Evolutionary conservation across 768 basidiomycete genomes (phyloP).

Genomic region (Tricholoma sp.): DNA sequence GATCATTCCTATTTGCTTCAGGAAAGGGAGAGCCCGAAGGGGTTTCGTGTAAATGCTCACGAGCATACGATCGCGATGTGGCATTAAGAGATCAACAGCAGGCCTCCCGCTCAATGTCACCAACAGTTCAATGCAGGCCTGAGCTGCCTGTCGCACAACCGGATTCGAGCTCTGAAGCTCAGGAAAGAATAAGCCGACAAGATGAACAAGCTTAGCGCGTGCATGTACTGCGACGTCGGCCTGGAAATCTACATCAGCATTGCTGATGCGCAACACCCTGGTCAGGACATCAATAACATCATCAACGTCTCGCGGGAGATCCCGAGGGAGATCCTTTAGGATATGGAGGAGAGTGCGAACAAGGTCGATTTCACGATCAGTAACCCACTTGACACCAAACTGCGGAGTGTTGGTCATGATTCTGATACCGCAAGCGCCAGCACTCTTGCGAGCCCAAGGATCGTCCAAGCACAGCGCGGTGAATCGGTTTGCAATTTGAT

Average conservation of each 20-base stretch:
- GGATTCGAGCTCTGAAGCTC: constrained; percentile 87
- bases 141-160: constrained; percentile 78
- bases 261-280: constrained; percentile 58
- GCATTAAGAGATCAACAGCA: constrained; percentile 73
- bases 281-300: constrained; percentile 75
- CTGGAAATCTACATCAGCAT: constrained; percentile 40
- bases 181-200: constrained; percentile 79
- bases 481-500: constrained; percentile 80
- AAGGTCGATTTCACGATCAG: constrained; percentile 85
- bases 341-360: constrained; percentile 87
- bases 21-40: constrained; percentile 87
- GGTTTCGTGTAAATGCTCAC: constrained; percentile 94
- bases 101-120: constrained; percentile 68
- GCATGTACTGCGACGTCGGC: constrained; percentile 37
- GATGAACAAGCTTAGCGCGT: constrained; percentile 56
- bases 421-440: constrained; percentile 82
- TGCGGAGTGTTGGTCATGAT: constrained; percentile 71
- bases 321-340: constrained; percentile 90
- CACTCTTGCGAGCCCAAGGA: constrained; percentile 84
- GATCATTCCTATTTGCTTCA: constrained; percentile 96
- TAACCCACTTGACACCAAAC: constrained; percentile 72
- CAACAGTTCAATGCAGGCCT: constrained; percentile 73
- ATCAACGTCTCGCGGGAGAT: constrained; percentile 77
- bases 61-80: constrained; percentile 84
- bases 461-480: constrained; percentile 87